Percentiles rank a stretch among this genome's conserved stretches.
These are phyloP conservation scores for Acanthamoeba quina DNA, from an alignment of 208 protist species.

Conservation along the genomic window DNA sequence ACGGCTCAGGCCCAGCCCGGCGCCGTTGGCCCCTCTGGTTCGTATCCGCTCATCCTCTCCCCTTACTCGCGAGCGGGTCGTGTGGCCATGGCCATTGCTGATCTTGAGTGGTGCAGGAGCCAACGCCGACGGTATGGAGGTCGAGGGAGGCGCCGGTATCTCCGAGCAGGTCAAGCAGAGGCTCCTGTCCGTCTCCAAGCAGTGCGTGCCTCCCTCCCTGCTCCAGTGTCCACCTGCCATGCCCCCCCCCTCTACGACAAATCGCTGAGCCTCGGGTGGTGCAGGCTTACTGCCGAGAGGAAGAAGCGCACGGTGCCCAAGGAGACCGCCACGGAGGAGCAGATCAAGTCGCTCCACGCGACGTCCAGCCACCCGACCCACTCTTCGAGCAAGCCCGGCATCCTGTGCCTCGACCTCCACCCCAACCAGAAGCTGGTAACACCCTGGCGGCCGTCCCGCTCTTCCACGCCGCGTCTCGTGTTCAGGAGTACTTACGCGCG, in stretches of 20 bases:
- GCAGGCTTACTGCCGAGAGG: constrained; percentile 45
- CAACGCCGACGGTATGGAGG: constrained; percentile 34
- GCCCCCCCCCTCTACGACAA: no score
- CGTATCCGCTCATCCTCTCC: not conserved
- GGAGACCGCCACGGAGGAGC: constrained; percentile 75
- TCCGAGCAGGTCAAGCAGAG: constrained; percentile 57
- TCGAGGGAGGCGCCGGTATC: constrained; percentile 61
- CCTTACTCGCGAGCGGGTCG: not conserved
- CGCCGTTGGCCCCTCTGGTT: not conserved
- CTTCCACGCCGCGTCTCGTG: no score
- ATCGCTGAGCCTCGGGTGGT: no score
- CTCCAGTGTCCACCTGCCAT: no score
- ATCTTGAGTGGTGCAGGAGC: not conserved
- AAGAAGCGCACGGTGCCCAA: constrained; percentile 82
- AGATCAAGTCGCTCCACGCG: constrained; percentile 68
- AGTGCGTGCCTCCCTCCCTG: not conserved
- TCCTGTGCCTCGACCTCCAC: constrained; percentile 80
- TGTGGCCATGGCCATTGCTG: not conserved
- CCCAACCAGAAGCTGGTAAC: constrained; percentile 8
- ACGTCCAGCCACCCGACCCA: constrained; percentile 19
- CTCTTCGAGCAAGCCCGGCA: constrained; percentile 59
- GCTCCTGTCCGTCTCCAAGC: constrained; percentile 60
- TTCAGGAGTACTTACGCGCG: not conserved
- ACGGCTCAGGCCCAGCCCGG: not conserved
- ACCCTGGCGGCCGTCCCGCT: no score